Conservation (phyloP, 75 land plant genomes). For the Isoetes taiwanensis region DNA sequence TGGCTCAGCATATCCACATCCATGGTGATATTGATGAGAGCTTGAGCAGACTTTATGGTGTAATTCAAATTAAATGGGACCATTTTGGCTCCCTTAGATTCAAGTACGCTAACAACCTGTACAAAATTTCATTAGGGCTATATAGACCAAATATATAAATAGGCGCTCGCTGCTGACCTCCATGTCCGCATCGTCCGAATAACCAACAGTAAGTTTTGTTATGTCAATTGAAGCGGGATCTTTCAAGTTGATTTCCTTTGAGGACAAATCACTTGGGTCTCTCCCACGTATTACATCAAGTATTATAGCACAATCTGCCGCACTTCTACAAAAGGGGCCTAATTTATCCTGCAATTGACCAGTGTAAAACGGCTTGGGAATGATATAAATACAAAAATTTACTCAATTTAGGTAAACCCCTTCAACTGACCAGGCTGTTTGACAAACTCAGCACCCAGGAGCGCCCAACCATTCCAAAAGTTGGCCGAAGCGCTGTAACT, state of each 20-base stretch:
- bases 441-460: conserved; percentile 63
- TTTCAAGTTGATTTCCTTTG: conserved; percentile 33
- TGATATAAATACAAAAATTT: neutral
- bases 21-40: conserved; percentile 62
- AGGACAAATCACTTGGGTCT: conserved; percentile 62
- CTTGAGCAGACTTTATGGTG: conserved; percentile 47
- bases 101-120: conserved; percentile 53
- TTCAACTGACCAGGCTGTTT: conserved; percentile 53
- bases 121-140: too few relatives aligned
- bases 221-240: conserved; percentile 72
- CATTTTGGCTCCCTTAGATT: conserved; percentile 41
- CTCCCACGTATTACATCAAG: conserved; percentile 64
- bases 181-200: conserved; percentile 61
- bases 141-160: too few relatives aligned
- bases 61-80: conserved; percentile 60
- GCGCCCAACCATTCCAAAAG: conserved; percentile 74
- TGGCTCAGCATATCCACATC: conserved; percentile 73
- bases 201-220: conserved; percentile 65
- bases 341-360: conserved; percentile 52
- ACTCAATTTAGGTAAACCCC: too few relatives aligned
- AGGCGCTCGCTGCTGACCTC: too few relatives aligned
- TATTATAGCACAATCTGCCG: conserved; percentile 48
- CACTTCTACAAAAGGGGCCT: conserved; percentile 68
- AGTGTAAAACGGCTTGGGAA: neutral
- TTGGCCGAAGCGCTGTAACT: conserved; percentile 64